Evolutionary conservation across 2,329 filamentous ascomycete species (phyloP).

Genomic region (Fusarium nodosum): DNA sequence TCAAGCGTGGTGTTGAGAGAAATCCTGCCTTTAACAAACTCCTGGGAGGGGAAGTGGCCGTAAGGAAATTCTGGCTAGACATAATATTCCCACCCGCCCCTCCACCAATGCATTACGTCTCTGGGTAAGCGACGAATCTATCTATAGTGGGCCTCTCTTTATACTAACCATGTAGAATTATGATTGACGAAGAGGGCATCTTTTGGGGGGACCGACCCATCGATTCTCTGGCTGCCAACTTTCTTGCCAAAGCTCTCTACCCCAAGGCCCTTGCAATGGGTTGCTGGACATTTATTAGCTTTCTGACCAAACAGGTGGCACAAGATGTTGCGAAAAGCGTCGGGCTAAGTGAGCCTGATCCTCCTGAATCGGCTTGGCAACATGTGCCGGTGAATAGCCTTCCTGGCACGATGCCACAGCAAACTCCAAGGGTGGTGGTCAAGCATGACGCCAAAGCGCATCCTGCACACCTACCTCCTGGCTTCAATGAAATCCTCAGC

Average conservation of each 20-base stretch:
- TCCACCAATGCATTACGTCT: constrained; percentile 70
- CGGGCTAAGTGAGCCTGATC: constrained; percentile 55
- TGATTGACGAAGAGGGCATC: constrained; percentile 64
- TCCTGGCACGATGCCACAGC: constrained; percentile 43
- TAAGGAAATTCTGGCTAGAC: constrained; percentile 71
- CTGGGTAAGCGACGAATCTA: constrained; percentile 64
- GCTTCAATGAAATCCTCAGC: constrained; percentile 46
- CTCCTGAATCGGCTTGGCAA: constrained; percentile 53
- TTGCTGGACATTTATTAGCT: constrained; percentile 65
- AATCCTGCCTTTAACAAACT: constrained; percentile 58
- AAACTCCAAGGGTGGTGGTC: constrained; percentile 45
- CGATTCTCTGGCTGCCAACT: constrained; percentile 61
- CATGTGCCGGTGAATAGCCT: constrained; percentile 48
- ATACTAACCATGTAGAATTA: constrained; percentile 58
- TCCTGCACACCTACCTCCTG: constrained; percentile 45
- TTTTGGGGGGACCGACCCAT: constrained; percentile 63
- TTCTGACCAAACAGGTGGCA: constrained; percentile 62
- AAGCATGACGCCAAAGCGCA: constrained; percentile 46
- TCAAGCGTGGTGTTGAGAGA: constrained; percentile 56
- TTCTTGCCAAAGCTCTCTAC: constrained; percentile 65
- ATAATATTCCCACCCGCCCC: constrained; percentile 70
- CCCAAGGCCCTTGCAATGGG: constrained; percentile 66
- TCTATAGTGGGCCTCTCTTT: no score
- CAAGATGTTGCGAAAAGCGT: constrained; percentile 60
- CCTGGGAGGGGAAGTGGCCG: constrained; percentile 62